Conservation (phyloP, 768 basidiomycete genomes). For the Leccinum rimulosum region DNA sequence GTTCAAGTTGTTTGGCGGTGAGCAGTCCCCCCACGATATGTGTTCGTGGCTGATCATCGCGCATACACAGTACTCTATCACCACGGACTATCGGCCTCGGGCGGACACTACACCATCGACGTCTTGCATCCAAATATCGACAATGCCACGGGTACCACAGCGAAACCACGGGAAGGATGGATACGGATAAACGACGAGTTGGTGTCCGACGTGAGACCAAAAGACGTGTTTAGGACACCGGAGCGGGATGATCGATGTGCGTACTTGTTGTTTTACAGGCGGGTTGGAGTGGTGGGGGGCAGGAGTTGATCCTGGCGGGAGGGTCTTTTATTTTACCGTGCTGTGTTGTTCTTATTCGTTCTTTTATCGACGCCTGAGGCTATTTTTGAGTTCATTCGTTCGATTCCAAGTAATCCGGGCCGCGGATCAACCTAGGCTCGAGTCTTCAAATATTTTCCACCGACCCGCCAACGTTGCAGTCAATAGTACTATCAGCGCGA, state of each 20-base stretch:
- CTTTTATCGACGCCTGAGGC: no score
- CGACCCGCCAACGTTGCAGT: no score
- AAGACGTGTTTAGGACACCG: constrained; percentile 64
- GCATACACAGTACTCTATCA: constrained; percentile 74
- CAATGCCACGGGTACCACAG: constrained; percentile 24
- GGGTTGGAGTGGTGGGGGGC: constrained; percentile 38
- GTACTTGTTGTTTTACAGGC: constrained; percentile 83
- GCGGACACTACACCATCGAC: constrained; percentile 94
- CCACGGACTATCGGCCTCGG: constrained; percentile 85
- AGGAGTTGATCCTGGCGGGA: not conserved
- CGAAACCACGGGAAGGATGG: constrained; percentile 65
- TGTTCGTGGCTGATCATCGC: not conserved
- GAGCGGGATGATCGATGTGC: constrained; percentile 68
- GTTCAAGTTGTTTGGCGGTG: constrained; percentile 86
- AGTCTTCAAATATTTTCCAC: no score
- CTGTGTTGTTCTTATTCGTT: not conserved
- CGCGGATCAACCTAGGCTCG: no score
- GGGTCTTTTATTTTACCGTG: not conserved
- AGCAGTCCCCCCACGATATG: constrained; percentile 15
- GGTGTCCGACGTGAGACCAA: constrained; percentile 65
- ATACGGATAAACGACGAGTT: constrained; percentile 92
- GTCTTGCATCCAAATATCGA: constrained; percentile 74
- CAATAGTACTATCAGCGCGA: no score
- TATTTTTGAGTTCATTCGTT: not conserved
- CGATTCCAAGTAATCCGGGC: no score